These are phyloP conservation scores for Eremochloa ophiuroides DNA, from an alignment of 176 grass and related monocot species.

Conservation along the genomic window DNA sequence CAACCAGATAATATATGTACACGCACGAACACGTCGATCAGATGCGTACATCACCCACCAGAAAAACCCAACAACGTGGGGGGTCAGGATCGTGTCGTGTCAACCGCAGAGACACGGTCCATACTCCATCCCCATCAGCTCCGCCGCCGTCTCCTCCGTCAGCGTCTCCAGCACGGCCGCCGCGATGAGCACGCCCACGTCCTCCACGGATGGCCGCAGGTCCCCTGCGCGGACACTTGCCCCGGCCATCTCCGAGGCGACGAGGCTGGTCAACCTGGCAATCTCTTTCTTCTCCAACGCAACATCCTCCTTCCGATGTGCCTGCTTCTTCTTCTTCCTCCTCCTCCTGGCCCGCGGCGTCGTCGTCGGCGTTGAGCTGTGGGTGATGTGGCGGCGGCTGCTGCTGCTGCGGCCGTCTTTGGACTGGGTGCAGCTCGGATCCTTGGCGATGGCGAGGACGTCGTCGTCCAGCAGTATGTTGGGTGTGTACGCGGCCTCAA, in stretches of 20 bases:
- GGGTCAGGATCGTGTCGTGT: background rate
- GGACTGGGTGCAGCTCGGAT: no score
- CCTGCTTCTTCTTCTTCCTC: background rate
- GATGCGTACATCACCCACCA: background rate
- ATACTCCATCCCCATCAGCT: background rate
- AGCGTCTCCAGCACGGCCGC: conserved; percentile 24
- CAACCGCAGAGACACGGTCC: background rate
- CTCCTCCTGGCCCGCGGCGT: background rate
- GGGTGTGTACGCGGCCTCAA: background rate
- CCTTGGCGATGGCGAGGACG: background rate
- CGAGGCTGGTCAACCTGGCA: background rate
- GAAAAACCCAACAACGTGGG: conserved; percentile 8
- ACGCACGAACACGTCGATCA: background rate
- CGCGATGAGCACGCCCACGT: conserved; percentile 6
- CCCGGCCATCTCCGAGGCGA: background rate
- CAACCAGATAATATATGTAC: background rate
- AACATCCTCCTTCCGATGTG: background rate
- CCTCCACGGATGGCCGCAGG: background rate
- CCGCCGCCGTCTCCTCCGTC: conserved; percentile 31
- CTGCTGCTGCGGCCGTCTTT: background rate
- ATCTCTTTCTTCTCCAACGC: background rate
- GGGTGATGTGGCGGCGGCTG: no score
- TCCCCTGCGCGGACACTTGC: background rate
- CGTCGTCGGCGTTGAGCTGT: background rate
- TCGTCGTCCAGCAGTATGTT: background rate